These are phyloP conservation scores for Hypoxylon perforatum DNA, from an alignment of 495 filamentous ascomycete species.

Conservation along the genomic window DNA sequence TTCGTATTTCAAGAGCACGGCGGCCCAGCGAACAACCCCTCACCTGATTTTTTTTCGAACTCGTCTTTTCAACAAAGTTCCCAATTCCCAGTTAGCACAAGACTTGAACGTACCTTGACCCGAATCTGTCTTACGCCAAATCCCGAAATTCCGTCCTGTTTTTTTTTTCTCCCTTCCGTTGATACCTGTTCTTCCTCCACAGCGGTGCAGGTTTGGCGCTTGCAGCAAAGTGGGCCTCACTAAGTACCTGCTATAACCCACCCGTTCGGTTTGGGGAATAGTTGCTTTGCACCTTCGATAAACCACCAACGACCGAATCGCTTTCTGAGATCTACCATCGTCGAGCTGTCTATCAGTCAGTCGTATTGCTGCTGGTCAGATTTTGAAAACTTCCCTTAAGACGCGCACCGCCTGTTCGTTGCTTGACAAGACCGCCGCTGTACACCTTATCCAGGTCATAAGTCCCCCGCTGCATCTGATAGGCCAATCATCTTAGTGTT, in stretches of 20 bases:
- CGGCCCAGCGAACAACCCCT: constrained; percentile 28
- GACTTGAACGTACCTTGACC: constrained; percentile 14
- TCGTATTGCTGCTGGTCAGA: constrained; percentile 2
- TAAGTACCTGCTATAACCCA: constrained; percentile 1
- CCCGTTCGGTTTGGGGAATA: neutral
- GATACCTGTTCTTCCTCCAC: constrained; percentile 23
- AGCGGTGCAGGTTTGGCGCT: constrained; percentile 18
- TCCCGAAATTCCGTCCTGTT: constrained; percentile 11
- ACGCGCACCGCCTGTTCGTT: neutral
- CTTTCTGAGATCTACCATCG: neutral
- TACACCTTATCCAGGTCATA: constrained; percentile 1
- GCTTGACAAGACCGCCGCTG: constrained; percentile 1
- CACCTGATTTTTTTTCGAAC: constrained; percentile 14
- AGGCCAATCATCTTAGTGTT: constrained; percentile 4
- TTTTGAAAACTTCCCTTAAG: neutral
- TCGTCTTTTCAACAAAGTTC: constrained; percentile 20
- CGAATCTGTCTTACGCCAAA: constrained; percentile 13
- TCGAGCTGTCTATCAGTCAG: constrained; percentile 5
- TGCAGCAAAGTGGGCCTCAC: constrained; percentile 29
- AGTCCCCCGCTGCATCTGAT: constrained; percentile 16
- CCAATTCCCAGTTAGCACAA: constrained; percentile 21
- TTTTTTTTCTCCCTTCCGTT: constrained; percentile 9
- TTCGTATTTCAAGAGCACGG: constrained; percentile 33
- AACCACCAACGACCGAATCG: constrained; percentile 1
- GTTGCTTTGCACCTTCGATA: constrained; percentile 3